These are phyloP conservation scores for Xylaria sp. DNA, from an alignment of 2,329 filamentous ascomycete species.

Conservation along the genomic window DNA sequence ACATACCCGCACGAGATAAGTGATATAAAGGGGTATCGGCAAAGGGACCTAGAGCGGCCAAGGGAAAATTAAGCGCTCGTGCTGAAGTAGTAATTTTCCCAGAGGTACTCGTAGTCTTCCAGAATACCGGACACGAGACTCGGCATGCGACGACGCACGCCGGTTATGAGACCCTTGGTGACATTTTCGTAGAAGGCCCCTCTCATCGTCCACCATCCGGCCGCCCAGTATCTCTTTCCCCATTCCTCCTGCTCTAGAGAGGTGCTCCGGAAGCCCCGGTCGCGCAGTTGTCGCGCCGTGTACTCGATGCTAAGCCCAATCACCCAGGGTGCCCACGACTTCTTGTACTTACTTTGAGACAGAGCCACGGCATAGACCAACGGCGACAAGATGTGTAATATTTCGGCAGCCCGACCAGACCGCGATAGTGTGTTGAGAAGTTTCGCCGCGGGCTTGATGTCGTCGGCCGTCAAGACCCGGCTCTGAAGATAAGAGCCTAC, in stretches of 20 bases:
- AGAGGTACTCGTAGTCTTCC: slow-evolving; percentile 97
- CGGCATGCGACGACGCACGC: slow-evolving; percentile 80
- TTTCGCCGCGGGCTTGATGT: slow-evolving; percentile 90
- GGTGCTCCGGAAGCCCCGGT: slow-evolving; percentile 83
- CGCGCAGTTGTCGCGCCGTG: slow-evolving; percentile 82
- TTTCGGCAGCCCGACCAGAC: slow-evolving; percentile 78
- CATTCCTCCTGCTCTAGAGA: slow-evolving; percentile 91
- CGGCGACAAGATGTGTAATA: slow-evolving; percentile 91
- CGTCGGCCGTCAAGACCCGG: slow-evolving; percentile 93
- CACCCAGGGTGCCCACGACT: slow-evolving; percentile 92
- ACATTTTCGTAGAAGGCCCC: slow-evolving; percentile 97
- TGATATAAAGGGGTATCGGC: not conserved
- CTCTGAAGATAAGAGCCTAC: slow-evolving; percentile 88
- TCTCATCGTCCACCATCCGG: slow-evolving; percentile 96
- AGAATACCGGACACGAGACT: slow-evolving; percentile 85
- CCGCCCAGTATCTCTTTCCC: slow-evolving; percentile 85
- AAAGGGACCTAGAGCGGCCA: not conserved
- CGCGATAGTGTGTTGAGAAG: slow-evolving; percentile 87
- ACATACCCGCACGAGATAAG: not conserved
- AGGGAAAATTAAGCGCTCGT: slow-evolving; percentile 55
- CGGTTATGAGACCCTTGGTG: slow-evolving; percentile 78
- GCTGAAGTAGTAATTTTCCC: slow-evolving; percentile 97
- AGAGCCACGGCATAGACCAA: slow-evolving; percentile 87
- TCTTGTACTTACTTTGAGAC: slow-evolving; percentile 76
- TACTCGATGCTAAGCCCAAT: slow-evolving; percentile 87